phyloP scores from a whole-genome alignment of 106 monocot species.

The Dioscorea zingiberensis region DNA sequence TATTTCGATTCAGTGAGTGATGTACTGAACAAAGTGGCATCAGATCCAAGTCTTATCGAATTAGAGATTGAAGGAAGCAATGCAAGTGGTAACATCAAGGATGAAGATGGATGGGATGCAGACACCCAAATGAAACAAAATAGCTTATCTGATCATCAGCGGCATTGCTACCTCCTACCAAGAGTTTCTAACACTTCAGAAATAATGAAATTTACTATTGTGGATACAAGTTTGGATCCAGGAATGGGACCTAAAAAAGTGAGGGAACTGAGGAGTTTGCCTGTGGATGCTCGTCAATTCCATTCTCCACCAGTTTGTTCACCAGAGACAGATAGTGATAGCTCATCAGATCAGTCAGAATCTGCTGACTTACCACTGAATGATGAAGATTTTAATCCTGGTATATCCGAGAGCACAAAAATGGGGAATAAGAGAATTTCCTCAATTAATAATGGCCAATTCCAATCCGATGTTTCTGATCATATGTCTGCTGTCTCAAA shows the following conservation, averaged over 20 bases:
- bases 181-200: slow-evolving; percentile 30
- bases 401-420: slow-evolving; percentile 4
- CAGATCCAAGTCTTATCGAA: slow-evolving; percentile 64
- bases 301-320: slow-evolving; percentile 5
- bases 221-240: slow-evolving; percentile 59
- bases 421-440: neutral
- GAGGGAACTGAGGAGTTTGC: slow-evolving; percentile 54
- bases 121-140: slow-evolving; percentile 12
- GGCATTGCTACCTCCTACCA: slow-evolving; percentile 28
- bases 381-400: slow-evolving; percentile 10
- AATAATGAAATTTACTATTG: slow-evolving; percentile 58
- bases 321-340: slow-evolving; percentile 24
- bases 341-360: slow-evolving; percentile 17
- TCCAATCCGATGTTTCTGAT: neutral
- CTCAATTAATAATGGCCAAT: slow-evolving; percentile 1
- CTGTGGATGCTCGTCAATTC: slow-evolving; percentile 12
- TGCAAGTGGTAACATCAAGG: slow-evolving; percentile 10
- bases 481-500: slow-evolving; percentile 9
- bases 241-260: slow-evolving; percentile 28
- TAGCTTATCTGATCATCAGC: slow-evolving; percentile 13
- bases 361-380: slow-evolving; percentile 15
- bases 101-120: slow-evolving; percentile 13
- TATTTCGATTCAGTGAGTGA: slow-evolving; percentile 93
- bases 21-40: slow-evolving; percentile 76
- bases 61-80: slow-evolving; percentile 42